Conservation (phyloP, 257 asterid genomes). For the Leptodermis oblonga region DNA sequence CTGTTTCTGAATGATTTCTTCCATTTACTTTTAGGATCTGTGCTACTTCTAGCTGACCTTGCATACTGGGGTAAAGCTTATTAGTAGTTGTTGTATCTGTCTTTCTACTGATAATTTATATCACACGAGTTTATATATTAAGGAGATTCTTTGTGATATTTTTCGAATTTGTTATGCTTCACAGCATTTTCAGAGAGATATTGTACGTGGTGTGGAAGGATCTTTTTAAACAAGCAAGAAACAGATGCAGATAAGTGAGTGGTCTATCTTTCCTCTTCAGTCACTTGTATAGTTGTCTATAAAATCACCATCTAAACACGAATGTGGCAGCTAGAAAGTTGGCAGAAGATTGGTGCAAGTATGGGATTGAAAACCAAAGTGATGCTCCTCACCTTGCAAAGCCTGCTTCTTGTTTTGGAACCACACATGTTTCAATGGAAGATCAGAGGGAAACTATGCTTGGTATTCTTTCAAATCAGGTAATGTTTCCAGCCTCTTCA, state of each 20-base stretch:
- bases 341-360: conserved; percentile 91
- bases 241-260: conserved; percentile 82
- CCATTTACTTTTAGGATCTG: not conserved
- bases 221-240: conserved; percentile 61
- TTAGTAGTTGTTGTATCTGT: not conserved
- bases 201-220: conserved; percentile 86
- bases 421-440: conserved; percentile 78
- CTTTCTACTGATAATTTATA: conserved; percentile 26
- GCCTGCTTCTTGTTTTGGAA: conserved; percentile 68
- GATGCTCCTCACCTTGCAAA: conserved; percentile 55
- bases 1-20: not conserved
- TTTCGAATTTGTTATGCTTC: conserved; percentile 26
- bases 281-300: conserved; percentile 20
- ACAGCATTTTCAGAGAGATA: conserved; percentile 99
- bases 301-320: conserved; percentile 26
- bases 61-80: not conserved
- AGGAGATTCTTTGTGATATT: conserved; percentile 37
- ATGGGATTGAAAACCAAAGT: conserved; percentile 77
- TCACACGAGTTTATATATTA: conserved; percentile 49
- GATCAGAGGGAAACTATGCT: conserved; percentile 85
- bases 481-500: conserved; percentile 14
- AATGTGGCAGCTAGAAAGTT: conserved; percentile 62
- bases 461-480: conserved; percentile 76
- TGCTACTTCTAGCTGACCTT: conserved; percentile 14
- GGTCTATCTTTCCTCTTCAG: conserved; percentile 14